Evolutionary conservation across 257 asterid genomes (phyloP).

Genomic region (Eustoma russellianum): DNA sequence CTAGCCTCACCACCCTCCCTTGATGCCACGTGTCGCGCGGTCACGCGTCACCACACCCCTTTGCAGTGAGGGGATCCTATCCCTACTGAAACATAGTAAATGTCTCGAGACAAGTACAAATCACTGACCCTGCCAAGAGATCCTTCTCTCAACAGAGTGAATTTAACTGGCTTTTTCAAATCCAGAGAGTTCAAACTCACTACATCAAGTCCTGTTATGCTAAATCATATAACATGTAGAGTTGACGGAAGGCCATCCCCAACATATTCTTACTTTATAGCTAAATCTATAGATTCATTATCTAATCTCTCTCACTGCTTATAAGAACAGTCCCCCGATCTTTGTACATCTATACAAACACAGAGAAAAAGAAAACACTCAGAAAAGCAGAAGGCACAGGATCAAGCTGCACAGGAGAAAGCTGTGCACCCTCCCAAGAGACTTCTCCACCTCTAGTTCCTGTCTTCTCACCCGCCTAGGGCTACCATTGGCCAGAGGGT

Average conservation of each 20-base stretch:
- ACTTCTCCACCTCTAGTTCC: conserved; percentile 61
- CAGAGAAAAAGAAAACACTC: conserved; percentile 14
- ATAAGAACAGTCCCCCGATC: conserved; percentile 15
- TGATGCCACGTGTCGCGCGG: no score
- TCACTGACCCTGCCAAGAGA: no score
- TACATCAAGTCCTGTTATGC: no score
- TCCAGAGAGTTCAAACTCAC: no score
- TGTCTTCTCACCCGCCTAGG: conserved; percentile 81
- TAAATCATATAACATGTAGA: conserved; percentile 4
- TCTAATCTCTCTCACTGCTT: conserved; percentile 18
- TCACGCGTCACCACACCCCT: no score
- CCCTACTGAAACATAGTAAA: no score
- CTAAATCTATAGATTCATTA: conserved; percentile 15
- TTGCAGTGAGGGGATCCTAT: no score
- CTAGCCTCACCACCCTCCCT: no score
- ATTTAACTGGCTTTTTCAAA: no score
- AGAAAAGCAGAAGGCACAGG: conserved; percentile 72
- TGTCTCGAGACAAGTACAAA: no score
- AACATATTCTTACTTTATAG: conserved; percentile 5
- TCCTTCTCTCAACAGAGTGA: no score
- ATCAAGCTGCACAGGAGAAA: conserved; percentile 63
- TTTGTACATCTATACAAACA: conserved; percentile 16
- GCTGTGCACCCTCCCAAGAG: conserved; percentile 59
- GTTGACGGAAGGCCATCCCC: conserved; percentile 1
- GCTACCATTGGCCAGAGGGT: conserved; percentile 31